Evolutionary conservation across 352 stramenopile species (phyloP).

Genomic region (Phytophthora colocasiae): DNA sequence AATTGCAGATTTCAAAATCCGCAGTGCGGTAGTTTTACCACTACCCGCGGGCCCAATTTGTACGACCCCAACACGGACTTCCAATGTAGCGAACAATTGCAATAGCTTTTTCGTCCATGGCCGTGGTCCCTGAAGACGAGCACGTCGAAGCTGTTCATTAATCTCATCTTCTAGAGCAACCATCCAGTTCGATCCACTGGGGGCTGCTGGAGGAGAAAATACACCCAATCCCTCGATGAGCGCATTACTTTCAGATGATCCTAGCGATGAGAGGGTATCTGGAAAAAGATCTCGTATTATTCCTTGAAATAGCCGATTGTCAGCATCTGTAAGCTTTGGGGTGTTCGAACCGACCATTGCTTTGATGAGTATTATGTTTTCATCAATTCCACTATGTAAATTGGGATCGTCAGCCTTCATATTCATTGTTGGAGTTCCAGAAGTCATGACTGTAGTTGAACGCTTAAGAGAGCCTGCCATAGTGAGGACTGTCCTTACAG

Average conservation of each 20-base stretch:
- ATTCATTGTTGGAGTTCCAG: slow-evolving; percentile 9
- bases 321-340: slow-evolving; percentile 91
- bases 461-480: slow-evolving; percentile 81
- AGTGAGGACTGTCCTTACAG: slow-evolving; percentile 83
- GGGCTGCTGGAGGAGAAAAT: slow-evolving; percentile 9
- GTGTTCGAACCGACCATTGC: slow-evolving; percentile 94
- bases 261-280: slow-evolving; percentile 36
- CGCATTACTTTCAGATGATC: slow-evolving; percentile 11
- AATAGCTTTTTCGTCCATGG: slow-evolving; percentile 90
- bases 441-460: background rate
- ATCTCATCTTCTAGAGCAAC: slow-evolving; percentile 78
- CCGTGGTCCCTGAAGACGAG: slow-evolving; percentile 66
- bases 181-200: slow-evolving; percentile 38
- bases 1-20: slow-evolving; percentile 58
- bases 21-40: slow-evolving; percentile 69
- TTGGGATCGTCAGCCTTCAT: slow-evolving; percentile 13
- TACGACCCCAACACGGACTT: slow-evolving; percentile 91
- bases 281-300: slow-evolving; percentile 92
- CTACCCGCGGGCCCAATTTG: slow-evolving; percentile 77
- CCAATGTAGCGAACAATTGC: slow-evolving; percentile 93
- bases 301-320: slow-evolving; percentile 88
- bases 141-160: slow-evolving; percentile 64
- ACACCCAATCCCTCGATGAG: slow-evolving; percentile 30
- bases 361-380: slow-evolving; percentile 91
- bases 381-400: slow-evolving; percentile 31